Evolutionary conservation across 176 grass and related monocot genomes (phyloP), one percentile per base, ranked within the genome.

Genomic region (Musa acuminata): DNA sequence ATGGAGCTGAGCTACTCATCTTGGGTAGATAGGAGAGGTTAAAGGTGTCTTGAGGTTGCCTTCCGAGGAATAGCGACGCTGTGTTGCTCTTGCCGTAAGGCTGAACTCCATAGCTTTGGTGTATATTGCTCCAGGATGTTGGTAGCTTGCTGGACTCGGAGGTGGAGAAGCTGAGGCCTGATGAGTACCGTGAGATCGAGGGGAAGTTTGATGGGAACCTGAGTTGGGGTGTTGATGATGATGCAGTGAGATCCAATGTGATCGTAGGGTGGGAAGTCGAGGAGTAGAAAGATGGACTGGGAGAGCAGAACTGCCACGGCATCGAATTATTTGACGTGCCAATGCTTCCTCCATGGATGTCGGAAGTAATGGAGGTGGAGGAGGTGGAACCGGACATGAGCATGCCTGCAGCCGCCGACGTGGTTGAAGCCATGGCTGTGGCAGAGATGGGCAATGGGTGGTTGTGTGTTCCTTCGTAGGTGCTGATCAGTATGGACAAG

Each of bases 401-500:
- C 96, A 95, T 99, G 72, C 88, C 78, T 1, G 79, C 96, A 0
- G 96, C 96, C 17, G 96, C 91, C 2, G 80, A 75, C 19, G 85
- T 99, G 9, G 91, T 84, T n/a, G 91, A 95, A 10, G 91, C 96
- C 91, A 99, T 88, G 20, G 91, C 88, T 0, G 80, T 81, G 1
- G 96, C 96, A 2, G 86, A 52, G 5, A 83, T 52, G 25, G 96
- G 84, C 19, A 99, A 82, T 2, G 77, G 86, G 80, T 99, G 96
- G 86, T 78, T 99, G 88, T 99, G 96, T 22, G 57, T 57, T 13
- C 96, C 91, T 86, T 99, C 96, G 79, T 99, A 99, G 13, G 88
- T 99, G 64, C 84, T 95, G 81, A 91, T 99, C 53, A 99, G 78
- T 78, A 99, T 95, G 55, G 96, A 74, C 77, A 75, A 77, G 88